phyloP scores from a whole-genome alignment of 805 yeast species.

The Saccharomycopsis olivae region DNA sequence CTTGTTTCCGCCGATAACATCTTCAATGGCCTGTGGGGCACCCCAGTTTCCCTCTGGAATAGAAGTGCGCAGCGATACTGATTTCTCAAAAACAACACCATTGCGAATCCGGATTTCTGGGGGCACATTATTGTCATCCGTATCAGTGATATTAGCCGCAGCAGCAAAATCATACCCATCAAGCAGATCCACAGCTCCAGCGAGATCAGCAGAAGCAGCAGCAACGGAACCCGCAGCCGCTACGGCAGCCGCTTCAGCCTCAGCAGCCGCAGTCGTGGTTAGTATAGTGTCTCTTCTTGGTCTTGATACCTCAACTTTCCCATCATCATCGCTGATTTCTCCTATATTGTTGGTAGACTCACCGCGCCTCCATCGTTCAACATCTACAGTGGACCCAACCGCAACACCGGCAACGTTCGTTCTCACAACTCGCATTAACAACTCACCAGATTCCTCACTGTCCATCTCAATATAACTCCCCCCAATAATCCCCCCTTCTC shows the following conservation, averaged over 20 bases:
- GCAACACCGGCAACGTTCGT: too few species aligned
- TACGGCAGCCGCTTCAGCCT: not conserved
- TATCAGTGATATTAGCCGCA: not conserved
- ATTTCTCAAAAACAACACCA: constrained; percentile 9
- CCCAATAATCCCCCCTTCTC: too few species aligned
- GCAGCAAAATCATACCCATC: not conserved
- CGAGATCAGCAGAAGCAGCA: not conserved
- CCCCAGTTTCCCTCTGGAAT: not conserved
- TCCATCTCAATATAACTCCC: too few species aligned
- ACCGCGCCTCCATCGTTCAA: too few species aligned
- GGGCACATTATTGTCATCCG: too few species aligned
- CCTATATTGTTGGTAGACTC: too few species aligned
- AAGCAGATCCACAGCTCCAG: not conserved
- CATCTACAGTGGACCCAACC: too few species aligned
- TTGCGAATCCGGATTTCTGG: not conserved
- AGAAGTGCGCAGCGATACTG: constrained; percentile 4
- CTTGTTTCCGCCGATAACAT: not conserved
- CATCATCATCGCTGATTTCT: too few species aligned
- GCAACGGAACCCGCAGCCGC: not conserved
- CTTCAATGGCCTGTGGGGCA: constrained; percentile 1
- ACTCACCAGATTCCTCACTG: too few species aligned
- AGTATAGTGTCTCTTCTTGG: constrained; percentile 12
- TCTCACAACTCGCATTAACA: too few species aligned
- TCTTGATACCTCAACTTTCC: not conserved
- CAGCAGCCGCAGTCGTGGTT: constrained; percentile 2